These are phyloP conservation scores for Chlorella vulgaris DNA, from an alignment of 139 green algal genomes.

Conservation along the genomic window DNA sequence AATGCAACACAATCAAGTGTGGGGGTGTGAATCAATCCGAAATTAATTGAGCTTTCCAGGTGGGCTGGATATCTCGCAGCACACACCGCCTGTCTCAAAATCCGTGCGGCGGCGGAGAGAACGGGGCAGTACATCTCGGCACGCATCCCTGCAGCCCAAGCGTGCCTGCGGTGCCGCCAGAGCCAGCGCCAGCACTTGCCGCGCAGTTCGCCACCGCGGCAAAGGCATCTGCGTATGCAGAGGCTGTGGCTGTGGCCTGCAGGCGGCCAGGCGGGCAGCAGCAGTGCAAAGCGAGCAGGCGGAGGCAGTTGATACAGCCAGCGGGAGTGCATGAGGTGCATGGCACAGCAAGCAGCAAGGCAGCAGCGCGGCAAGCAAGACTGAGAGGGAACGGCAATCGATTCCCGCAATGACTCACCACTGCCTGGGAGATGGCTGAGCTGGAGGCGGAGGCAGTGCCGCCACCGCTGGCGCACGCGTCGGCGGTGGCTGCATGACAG, in stretches of 20 bases:
- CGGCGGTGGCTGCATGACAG: background rate
- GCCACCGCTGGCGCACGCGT: slow-evolving; percentile 3
- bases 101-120: too few relatives aligned
- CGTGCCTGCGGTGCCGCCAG: background rate
- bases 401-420: background rate
- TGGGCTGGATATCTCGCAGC: too few relatives aligned
- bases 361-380: background rate
- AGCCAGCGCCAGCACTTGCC: background rate
- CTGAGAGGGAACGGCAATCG: background rate
- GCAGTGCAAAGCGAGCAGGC: too few relatives aligned
- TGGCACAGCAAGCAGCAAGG: background rate
- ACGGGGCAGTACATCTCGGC: too few relatives aligned
- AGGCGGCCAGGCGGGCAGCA: background rate
- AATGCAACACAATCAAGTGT: too few relatives aligned
- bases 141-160: too few relatives aligned
- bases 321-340: background rate
- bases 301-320: background rate
- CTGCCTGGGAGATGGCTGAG: background rate
- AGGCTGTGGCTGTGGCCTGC: background rate
- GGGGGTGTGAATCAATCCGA: too few relatives aligned
- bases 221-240: background rate
- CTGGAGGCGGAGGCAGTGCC: background rate
- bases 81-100: too few relatives aligned
- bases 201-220: background rate
- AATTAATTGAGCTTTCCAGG: too few relatives aligned